Conservation (phyloP, 345 rosid species). For the Brassica rapa region DNA sequence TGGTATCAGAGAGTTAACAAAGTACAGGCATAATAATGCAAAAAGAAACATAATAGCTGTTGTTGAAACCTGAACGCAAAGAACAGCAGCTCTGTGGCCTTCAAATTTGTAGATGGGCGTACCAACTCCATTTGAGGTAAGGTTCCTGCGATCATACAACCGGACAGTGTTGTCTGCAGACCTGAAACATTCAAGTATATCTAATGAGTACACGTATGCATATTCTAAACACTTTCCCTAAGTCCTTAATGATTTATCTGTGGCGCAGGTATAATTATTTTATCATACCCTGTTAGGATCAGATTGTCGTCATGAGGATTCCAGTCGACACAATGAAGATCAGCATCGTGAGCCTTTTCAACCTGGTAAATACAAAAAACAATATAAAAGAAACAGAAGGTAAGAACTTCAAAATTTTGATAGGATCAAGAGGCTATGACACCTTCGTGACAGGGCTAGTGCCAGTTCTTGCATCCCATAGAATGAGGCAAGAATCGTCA, state of each 20-base stretch:
- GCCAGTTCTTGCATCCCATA: conserved; percentile 98
- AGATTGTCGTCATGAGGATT: conserved; percentile 86
- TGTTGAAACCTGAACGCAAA: conserved; percentile 76
- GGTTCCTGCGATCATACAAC: conserved; percentile 89
- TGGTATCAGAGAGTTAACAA: not conserved
- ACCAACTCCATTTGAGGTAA: conserved; percentile 70
- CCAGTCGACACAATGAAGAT: conserved; percentile 99
- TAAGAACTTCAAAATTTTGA: conserved; percentile 58
- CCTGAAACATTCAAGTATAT: conserved; percentile 44
- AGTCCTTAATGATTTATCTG: not conserved
- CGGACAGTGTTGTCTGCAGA: conserved; percentile 94
- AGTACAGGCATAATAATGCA: not conserved
- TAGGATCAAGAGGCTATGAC: conserved; percentile 26
- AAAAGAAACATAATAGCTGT: not conserved
- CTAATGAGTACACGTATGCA: conserved; percentile 7
- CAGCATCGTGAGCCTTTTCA: conserved; percentile 92
- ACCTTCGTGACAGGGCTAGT: conserved; percentile 84
- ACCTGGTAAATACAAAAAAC: conserved; percentile 53
- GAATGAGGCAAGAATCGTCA: conserved; percentile 98
- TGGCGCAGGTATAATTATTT: not conserved
- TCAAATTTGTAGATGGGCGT: conserved; percentile 69
- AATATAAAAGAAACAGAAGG: conserved; percentile 21
- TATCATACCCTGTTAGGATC: conserved; percentile 84
- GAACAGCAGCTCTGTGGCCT: conserved; percentile 85
- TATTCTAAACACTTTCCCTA: not conserved